phyloP scores from a whole-genome alignment of 202 grass and related monocot species.

The Setaria italica region DNA sequence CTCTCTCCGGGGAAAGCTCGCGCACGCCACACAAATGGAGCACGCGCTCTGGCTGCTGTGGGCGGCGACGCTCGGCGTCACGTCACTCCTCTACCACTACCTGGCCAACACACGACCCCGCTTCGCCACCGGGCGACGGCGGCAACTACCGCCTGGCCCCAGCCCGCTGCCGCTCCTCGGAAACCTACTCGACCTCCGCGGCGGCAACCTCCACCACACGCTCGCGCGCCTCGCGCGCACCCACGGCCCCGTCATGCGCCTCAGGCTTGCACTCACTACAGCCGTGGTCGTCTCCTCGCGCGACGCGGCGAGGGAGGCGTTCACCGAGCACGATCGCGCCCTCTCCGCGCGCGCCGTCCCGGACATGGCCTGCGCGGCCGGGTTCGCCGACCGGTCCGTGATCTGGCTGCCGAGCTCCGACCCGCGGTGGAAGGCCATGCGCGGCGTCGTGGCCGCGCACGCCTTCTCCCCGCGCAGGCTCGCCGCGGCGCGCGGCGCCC shows the following conservation, averaged over 20 bases:
- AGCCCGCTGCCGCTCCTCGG: constrained; percentile 47
- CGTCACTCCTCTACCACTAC: constrained; percentile 29
- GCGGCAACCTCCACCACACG: constrained; percentile 41
- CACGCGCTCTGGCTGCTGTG: constrained; percentile 10
- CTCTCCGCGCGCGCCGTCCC: constrained; percentile 39
- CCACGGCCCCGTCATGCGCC: constrained; percentile 53
- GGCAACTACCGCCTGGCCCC: constrained; percentile 41
- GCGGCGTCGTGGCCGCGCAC: constrained; percentile 38
- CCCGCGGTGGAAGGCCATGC: constrained; percentile 40
- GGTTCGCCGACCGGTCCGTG: constrained; percentile 34
- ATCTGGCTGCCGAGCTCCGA: constrained; percentile 42
- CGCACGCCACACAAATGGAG: constrained; percentile 28
- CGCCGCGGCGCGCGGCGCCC: not conserved
- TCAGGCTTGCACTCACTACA: constrained; percentile 38
- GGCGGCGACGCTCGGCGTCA: not conserved
- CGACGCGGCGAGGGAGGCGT: constrained; percentile 38
- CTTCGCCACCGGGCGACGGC: no score
- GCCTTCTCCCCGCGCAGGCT: constrained; percentile 46
- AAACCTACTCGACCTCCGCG: constrained; percentile 50
- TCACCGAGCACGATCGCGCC: constrained; percentile 44
- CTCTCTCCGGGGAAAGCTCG: not conserved
- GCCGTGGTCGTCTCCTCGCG: constrained; percentile 50
- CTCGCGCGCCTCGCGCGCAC: constrained; percentile 31
- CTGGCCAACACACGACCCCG: not conserved
- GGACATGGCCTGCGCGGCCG: constrained; percentile 21